Percentiles rank a stretch among this genome's conserved stretches.
Conservation (phyloP, 176 grass and related monocot species). For the Avena sativa region DNA sequence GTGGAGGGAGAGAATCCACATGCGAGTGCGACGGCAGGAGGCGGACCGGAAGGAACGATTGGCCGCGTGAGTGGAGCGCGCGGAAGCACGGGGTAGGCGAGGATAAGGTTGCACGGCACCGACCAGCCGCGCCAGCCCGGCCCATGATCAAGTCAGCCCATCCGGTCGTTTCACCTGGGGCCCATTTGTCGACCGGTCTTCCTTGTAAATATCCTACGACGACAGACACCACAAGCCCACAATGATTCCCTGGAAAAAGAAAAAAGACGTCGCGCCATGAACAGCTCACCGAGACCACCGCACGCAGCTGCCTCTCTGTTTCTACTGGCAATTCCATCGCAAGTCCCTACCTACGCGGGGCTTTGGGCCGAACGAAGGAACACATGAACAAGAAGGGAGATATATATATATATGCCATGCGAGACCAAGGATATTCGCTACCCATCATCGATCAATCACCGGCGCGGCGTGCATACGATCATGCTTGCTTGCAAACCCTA, state of each 20-base stretch:
- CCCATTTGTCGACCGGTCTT: not conserved
- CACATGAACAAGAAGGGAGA: not conserved
- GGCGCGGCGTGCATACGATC: too few species aligned
- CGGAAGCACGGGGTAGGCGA: too few species aligned
- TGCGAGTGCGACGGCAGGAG: not conserved
- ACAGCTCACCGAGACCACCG: not conserved
- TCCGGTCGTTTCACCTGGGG: accelerated
- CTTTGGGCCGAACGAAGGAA: slow-evolving; percentile 26
- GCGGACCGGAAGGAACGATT: not conserved
- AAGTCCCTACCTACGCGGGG: not conserved
- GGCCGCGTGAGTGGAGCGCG: slow-evolving; percentile 19
- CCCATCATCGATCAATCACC: not conserved
- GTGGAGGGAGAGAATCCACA: too few species aligned
- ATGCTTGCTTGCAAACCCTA: not conserved
- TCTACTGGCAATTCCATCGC: not conserved
- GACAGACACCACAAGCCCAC: too few species aligned
- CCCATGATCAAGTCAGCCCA: too few species aligned
- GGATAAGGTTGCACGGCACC: slow-evolving; percentile 43
- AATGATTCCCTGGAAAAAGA: too few species aligned
- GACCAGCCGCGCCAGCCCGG: not conserved
- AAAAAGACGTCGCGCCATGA: not conserved
- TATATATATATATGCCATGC: not conserved
- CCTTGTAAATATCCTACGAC: not conserved
- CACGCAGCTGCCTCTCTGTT: not conserved
- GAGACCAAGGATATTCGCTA: not conserved